A percentile compares a stretch with the other conserved stretches of the same genome.
Evolutionary conservation across 306 rosid species (phyloP).

Genomic region (Leucaena leucocephala): DNA sequence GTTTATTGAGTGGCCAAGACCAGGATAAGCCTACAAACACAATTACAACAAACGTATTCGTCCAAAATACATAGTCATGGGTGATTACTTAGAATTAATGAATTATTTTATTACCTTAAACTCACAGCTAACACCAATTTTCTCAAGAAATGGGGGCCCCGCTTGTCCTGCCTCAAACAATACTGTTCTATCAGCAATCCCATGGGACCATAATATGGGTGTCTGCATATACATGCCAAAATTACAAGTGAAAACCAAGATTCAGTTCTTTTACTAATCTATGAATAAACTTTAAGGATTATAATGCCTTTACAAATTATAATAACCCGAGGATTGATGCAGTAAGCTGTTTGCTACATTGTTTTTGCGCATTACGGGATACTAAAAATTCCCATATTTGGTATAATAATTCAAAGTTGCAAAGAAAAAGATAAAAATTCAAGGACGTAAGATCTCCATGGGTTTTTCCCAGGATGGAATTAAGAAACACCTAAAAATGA

Average conservation of each 20-base stretch:
- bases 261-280: neutral
- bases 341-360: neutral
- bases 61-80: neutral
- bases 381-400: neutral
- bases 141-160: conserved; percentile 72
- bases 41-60: conserved; percentile 9
- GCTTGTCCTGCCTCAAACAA: conserved; percentile 85
- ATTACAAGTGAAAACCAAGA: neutral
- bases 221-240: conserved; percentile 51
- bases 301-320: neutral
- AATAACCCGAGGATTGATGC: neutral
- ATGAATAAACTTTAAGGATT: neutral
- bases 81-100: neutral
- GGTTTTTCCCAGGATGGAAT: neutral
- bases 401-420: neutral
- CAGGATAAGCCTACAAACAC: conserved; percentile 66
- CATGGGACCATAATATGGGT: conserved; percentile 76
- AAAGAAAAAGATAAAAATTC: neutral
- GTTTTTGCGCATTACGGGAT: neutral
- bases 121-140: conserved; percentile 64
- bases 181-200: conserved; percentile 66
- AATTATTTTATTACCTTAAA: conserved; percentile 56
- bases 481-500: neutral
- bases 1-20: conserved; percentile 69
- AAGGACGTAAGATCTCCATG: neutral